A percentile compares a stretch with the other conserved stretches of the same genome.
Evolutionary conservation across 441 rosid genomes (phyloP).

Genomic region (Jatropha podagrica): DNA sequence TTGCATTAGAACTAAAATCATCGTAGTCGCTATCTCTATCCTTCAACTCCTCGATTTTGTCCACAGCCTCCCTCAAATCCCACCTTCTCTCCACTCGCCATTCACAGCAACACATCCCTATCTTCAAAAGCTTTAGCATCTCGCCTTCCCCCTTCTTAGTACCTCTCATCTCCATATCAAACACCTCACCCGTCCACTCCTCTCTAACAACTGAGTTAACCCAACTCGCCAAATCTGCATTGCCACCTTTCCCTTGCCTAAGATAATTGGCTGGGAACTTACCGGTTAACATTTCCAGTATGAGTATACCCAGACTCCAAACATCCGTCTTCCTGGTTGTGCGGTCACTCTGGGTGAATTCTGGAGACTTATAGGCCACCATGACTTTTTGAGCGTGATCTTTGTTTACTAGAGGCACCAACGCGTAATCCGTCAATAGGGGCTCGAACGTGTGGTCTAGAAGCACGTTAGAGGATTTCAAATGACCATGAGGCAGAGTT

Average conservation of each 20-base stretch:
- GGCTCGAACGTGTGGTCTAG: conserved; percentile 56
- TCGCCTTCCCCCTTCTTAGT: conserved; percentile 64
- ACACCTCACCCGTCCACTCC: conserved; percentile 86
- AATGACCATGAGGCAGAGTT: conserved; percentile 74
- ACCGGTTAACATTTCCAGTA: conserved; percentile 76
- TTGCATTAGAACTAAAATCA: conserved; percentile 52
- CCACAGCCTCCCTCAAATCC: conserved; percentile 62
- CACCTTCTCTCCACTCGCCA: conserved; percentile 69
- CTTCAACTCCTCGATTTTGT: conserved; percentile 54
- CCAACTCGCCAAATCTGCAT: conserved; percentile 69
- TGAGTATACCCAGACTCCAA: conserved; percentile 85
- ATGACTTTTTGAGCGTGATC: conserved; percentile 66
- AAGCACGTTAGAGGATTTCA: conserved; percentile 84
- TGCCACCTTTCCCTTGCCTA: conserved; percentile 50
- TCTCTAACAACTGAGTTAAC: conserved; percentile 76
- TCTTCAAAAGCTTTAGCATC: conserved; percentile 76
- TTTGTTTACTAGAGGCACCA: conserved; percentile 53
- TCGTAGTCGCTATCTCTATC: conserved; percentile 53
- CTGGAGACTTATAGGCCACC: conserved; percentile 86
- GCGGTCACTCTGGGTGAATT: conserved; percentile 48
- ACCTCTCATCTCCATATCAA: conserved; percentile 74
- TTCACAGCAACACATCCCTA: conserved; percentile 86
- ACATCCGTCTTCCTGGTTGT: conserved; percentile 68
- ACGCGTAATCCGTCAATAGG: conserved; percentile 56
- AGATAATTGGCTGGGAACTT: conserved; percentile 76